Percentiles rank a stretch among this genome's conserved stretches.
Conservation (phyloP, 805 yeast genomes). For the Saccharomycopsis fermentans region DNA sequence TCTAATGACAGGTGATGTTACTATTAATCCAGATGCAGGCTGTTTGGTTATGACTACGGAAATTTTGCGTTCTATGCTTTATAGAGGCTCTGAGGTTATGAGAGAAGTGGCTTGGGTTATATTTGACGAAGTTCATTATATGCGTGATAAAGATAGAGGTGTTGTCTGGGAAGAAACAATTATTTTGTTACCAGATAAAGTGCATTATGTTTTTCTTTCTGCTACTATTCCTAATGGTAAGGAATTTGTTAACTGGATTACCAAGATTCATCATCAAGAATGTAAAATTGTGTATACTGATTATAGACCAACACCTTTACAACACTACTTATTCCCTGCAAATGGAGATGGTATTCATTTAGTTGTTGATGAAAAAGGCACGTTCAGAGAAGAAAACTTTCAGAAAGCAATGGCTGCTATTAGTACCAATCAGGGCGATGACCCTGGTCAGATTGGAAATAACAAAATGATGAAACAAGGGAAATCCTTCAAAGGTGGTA, state of each 20-base stretch:
- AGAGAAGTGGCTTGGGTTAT: conserved; percentile 99
- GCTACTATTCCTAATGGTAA: conserved; percentile 97
- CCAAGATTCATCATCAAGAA: conserved; percentile 89
- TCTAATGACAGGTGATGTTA: conserved; percentile 97
- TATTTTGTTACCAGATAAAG: conserved; percentile 90
- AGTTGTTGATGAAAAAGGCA: conserved; percentile 95
- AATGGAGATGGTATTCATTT: conserved; percentile 96
- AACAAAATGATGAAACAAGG: conserved; percentile 58
- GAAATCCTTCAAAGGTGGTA: conserved; percentile 81
- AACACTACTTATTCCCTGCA: conserved; percentile 96
- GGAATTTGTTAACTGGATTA: conserved; percentile 99
- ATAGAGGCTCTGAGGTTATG: conserved; percentile 96
- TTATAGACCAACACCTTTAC: conserved; percentile 97
- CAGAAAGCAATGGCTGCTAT: conserved; percentile 97
- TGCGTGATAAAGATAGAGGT: conserved; percentile 97
- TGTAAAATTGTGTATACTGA: conserved; percentile 98
- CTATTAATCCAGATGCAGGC: conserved; percentile 96
- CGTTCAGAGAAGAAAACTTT: conserved; percentile 93
- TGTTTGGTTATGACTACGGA: conserved; percentile 99
- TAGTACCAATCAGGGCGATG: conserved; percentile 74
- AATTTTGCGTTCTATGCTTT: conserved; percentile 91
- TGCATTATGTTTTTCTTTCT: conserved; percentile 83
- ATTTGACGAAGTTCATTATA: conserved; percentile 96
- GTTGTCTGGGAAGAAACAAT: conserved; percentile 99
- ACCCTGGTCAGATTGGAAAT: conserved; percentile 50